These are phyloP conservation scores for Mycena vitilis DNA, from an alignment of 768 basidiomycete genomes.

Conservation along the genomic window DNA sequence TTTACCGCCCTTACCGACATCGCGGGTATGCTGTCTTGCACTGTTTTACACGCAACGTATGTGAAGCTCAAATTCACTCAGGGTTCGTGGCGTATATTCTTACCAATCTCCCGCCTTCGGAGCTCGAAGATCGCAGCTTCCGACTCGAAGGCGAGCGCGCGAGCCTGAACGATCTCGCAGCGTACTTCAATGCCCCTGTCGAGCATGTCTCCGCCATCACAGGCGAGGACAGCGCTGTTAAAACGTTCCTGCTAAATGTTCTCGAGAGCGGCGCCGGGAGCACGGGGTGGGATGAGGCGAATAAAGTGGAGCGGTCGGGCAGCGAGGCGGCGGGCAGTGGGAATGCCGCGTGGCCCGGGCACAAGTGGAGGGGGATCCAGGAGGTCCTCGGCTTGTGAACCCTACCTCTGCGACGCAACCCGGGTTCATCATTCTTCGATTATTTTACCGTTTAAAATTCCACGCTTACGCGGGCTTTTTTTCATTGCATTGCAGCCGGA, in stretches of 20 bases:
- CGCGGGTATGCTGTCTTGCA: constrained; percentile 38
- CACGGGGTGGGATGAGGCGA: constrained; percentile 34
- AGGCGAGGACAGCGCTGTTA: constrained; percentile 13
- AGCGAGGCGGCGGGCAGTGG: constrained; percentile 28
- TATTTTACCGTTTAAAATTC: no score
- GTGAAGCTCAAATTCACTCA: no score
- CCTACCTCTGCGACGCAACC: no score
- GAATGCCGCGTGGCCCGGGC: constrained; percentile 29
- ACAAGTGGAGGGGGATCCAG: constrained; percentile 38
- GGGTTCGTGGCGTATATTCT: constrained; percentile 47
- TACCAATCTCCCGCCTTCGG: constrained; percentile 42
- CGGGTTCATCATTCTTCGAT: no score
- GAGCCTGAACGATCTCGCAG: constrained; percentile 42
- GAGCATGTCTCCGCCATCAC: constrained; percentile 32
- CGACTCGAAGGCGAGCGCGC: constrained; percentile 50
- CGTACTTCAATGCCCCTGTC: constrained; percentile 36
- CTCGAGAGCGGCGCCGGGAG: constrained; percentile 33
- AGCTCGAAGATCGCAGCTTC: constrained; percentile 45
- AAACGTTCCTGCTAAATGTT: constrained; percentile 10
- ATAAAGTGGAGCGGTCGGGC: constrained; percentile 23
- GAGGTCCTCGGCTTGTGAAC: no score
- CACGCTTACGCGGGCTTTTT: no score
- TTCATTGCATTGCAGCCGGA: no score
- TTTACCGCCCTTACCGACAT: constrained; percentile 47
- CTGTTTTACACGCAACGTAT: no score